Evolutionary conservation across 2,329 filamentous ascomycete genomes (phyloP), one percentile per base, ranked within the genome.

Genomic region (Coleophoma eucalyptorum): DNA sequence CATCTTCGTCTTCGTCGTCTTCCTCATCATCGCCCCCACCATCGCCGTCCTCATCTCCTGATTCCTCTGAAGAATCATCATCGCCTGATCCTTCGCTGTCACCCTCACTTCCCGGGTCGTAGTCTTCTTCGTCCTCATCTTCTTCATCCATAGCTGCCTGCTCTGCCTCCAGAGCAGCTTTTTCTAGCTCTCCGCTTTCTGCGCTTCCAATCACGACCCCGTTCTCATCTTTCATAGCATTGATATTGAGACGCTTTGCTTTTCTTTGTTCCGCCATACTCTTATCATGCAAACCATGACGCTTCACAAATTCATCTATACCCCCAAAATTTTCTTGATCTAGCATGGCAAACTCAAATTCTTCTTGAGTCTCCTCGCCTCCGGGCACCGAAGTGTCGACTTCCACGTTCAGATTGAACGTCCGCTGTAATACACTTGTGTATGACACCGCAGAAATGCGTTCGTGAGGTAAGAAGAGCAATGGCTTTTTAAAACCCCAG

Each of bases 401-500:
- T 61, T 87, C 83, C 1, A 87, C 74, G 1, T 79, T 80, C 42
- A 88, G 76, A 59, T 87, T 87, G 59, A 88, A 87, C 0, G 84
- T 88, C 19, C 84, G 75, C 61, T 86, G 83, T 43, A 87, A 69
- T 21, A 88, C 81, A 52, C 72, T 86, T 5, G 83, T 86, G 63
- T 86, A 87, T 60, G 81, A 85, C n/a, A 86, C 72, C 2, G 82
- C 81, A 0, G 73, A 72, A 46, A 87, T 81, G 12, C 77, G 73
- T 48, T 79, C 76, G 16, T 86, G 73, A 4, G 83, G 81, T 5
- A 87, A 71, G 58, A 86, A 87, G 19, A 85, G 68, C 2, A 87
- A 65, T 0, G 84, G 84, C 66, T 87, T 88, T 67, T 86, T 87
- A 72, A 84, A 88, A 0, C 76, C 83, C 82, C 83, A 88, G 7